phyloP scores from a whole-genome alignment of 139 green algal species.

The Chlorokybus atmophyticus region DNA sequence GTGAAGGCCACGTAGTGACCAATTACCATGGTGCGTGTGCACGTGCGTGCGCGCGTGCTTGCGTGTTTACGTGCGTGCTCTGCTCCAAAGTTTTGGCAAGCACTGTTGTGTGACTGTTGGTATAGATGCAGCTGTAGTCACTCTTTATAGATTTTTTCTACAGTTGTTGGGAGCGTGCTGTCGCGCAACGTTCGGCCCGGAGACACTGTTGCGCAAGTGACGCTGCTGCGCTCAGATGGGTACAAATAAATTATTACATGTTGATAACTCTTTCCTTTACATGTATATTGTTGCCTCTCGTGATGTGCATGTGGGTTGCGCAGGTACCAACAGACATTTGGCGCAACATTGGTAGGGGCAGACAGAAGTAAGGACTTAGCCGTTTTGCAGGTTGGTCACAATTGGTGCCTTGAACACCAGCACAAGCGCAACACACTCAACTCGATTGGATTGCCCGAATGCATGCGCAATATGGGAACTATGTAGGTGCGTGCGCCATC shows the following conservation, averaged over 20 bases:
- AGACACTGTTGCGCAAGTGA: conserved; percentile 38
- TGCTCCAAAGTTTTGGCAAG: too few relatives aligned
- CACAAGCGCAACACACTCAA: too few relatives aligned
- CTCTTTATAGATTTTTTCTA: neutral
- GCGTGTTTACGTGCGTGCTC: too few relatives aligned
- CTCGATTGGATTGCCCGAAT: too few relatives aligned
- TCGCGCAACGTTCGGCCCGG: neutral
- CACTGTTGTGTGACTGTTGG: neutral
- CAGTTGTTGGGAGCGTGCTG: conserved; percentile 17
- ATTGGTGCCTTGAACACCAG: too few relatives aligned
- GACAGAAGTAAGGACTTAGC: conserved; percentile 35
- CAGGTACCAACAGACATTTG: conserved; percentile 17
- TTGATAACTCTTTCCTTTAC: too few relatives aligned
- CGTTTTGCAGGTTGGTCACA: conserved; percentile 30
- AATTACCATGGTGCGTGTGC: conserved; percentile 48
- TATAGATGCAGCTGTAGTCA: neutral
- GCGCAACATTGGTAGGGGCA: conserved; percentile 26
- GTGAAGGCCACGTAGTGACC: conserved; percentile 52
- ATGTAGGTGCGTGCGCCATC: conserved; percentile 30
- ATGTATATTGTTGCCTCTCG: too few relatives aligned
- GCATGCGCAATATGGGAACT: too few relatives aligned
- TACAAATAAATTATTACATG: too few relatives aligned
- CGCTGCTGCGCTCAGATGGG: conserved; percentile 46
- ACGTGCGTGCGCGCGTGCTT: neutral
- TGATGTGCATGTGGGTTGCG: neutral